Evolutionary conservation across 208 protist genomes (phyloP), one percentile per base, ranked within the genome.

Genomic region (Trypanosoma melophagium): DNA sequence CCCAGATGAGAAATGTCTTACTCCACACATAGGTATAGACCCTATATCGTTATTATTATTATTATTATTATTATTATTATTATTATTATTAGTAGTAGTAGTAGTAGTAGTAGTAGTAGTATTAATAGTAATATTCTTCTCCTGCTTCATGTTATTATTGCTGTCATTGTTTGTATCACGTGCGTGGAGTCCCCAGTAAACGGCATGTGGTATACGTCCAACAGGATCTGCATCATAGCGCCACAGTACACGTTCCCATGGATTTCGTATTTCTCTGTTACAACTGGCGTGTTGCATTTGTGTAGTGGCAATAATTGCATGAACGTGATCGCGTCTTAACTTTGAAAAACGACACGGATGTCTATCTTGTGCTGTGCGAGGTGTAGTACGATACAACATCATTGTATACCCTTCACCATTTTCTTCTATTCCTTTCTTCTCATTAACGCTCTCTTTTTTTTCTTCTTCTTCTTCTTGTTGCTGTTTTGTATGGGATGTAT

Each of bases 151-250:
- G 13, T 47, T 47, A n/a, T 47, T 47, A 1, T n/a, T 3, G 8
- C 5, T 35, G 1, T 35, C 28, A 5, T 35, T 35, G 28, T 53
- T 52, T 12, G 13, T 3, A 28, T 45, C 24, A 17, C 28, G 22
- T 25, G 66, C 40, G 22, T 74, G 24, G 3, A 91, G 60, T 54
- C 75, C 75, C 85, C 85, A 94, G 68, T 89, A 92, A 17, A 95
- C 62, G 3, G 86, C 86, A 2, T 77, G 78, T 14, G 86, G 80
- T n/a, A 76, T 59, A 19, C 77, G 60, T 0, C 76, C 79, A 10
- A 64, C 68, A 3, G 70, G 71, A 58, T 90, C 87, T 2, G 58
- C 60, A 31, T 82, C 79, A 52, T 78, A 80, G 24, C 77, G 71
- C 90, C 87, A 93, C 42, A 77, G 42, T 3, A 93, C 74, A 14